Percentiles rank a stretch among this genome's conserved stretches.
phyloP scores from a whole-genome alignment of 768 basidiomycete genomes.

The Glaciozyma martinii region DNA sequence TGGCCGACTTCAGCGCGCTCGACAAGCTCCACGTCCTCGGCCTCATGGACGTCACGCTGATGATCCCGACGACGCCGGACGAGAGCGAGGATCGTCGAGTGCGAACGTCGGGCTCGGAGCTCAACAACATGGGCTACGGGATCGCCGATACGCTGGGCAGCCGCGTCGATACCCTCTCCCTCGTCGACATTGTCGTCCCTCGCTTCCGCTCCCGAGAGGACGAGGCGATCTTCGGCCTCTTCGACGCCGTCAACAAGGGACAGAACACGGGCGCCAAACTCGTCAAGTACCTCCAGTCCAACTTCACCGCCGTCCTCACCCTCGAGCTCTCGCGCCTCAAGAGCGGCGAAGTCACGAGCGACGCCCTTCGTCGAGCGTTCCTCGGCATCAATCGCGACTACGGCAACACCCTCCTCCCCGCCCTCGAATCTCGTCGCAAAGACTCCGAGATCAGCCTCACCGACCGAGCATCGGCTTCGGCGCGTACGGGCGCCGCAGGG shows the following conservation, averaged over 20 bases:
- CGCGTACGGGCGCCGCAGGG: constrained; percentile 67
- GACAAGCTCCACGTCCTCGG: constrained; percentile 76
- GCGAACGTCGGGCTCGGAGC: constrained; percentile 76
- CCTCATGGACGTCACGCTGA: constrained; percentile 85
- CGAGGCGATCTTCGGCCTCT: constrained; percentile 93
- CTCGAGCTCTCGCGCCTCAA: constrained; percentile 51
- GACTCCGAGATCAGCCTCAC: constrained; percentile 26
- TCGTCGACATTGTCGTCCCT: constrained; percentile 85
- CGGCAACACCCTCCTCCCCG: constrained; percentile 52
- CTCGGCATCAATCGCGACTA: constrained; percentile 72
- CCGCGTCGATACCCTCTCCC: constrained; percentile 63
- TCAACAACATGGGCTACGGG: constrained; percentile 88
- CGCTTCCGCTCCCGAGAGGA: constrained; percentile 66
- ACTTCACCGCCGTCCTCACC: constrained; percentile 58
- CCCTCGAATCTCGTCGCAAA: constrained; percentile 27
- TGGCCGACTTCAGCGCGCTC: constrained; percentile 83
- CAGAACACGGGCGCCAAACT: constrained; percentile 44
- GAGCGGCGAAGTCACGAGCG: constrained; percentile 51
- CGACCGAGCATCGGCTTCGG: constrained; percentile 35
- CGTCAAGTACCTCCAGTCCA: constrained; percentile 74
- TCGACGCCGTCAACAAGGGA: constrained; percentile 57
- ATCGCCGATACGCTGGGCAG: constrained; percentile 82
- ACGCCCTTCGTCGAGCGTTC: constrained; percentile 81
- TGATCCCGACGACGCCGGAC: constrained; percentile 49
- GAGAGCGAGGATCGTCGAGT: constrained; percentile 76